Evolutionary conservation across 1,284 basidiomycete genomes (phyloP), one percentile per base, ranked within the genome.

Genomic region (Irpex sp.): DNA sequence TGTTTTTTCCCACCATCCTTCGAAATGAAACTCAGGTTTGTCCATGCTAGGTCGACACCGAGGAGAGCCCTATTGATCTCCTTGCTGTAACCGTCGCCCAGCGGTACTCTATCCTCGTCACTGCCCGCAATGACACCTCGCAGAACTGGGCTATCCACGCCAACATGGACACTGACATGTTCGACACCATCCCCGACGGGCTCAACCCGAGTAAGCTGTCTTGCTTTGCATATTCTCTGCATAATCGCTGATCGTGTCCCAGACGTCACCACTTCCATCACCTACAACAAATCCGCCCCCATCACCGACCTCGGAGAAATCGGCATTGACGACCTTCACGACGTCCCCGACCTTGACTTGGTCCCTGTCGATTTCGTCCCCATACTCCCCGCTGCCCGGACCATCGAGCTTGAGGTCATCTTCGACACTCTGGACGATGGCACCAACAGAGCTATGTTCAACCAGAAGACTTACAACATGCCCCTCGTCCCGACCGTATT

Each of bases 51-150:
- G 90, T 89, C 3, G 96, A 97, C 75, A 81, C 88, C 2, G 81
- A 91, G 71, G 88, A 89, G 65, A 89, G 80, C 61, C 81, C 86
- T 0, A 86, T 88, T 63, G 89, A 93, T 70, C 74, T 89, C 38
- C 70, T 98, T 59, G 83, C 86, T 51, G 66, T 97, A 63, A 83
- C 92, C 4, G 93, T 92, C 56, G 96, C 96, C 0, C 96, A 98
- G 75, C 87, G 96, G n/a, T 97, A 96, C 77, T 96, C 94, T 0
- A 80, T 98, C 58, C 86, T 98, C 57, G 93, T 98, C 58, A 91
- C 89, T 19, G 95, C 97, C 8, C 86, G 91, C 62, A 94, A 96
- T 75, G 92, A 95, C 70, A 91, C 92, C 0, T 79, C 79, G 13
- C 77, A 83, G 19, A 97, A 98, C 80, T 98, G 90, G 87, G 87